Percentiles rank a stretch among this genome's conserved stretches.
Conservation (phyloP, 2,329 filamentous ascomycete species). For the Scytalidium lignicola region DNA sequence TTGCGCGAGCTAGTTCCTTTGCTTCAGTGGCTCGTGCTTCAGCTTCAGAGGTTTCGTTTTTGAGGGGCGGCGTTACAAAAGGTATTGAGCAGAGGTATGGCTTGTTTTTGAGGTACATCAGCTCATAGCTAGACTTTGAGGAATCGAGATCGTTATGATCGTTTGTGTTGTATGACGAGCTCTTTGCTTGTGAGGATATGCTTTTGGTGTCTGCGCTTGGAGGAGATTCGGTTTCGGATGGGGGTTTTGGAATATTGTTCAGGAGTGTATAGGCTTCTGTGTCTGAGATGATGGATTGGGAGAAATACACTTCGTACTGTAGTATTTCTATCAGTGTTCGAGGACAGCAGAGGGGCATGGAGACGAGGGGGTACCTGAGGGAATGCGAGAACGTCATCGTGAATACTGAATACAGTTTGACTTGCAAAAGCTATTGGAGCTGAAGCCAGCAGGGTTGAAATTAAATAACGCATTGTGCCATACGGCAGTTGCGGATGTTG, state of each 20-base stretch:
- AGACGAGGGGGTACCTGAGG: conserved; percentile 51
- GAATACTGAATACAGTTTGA: conserved; percentile 61
- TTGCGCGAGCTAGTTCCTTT: conserved; percentile 62
- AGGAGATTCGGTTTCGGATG: conserved; percentile 11
- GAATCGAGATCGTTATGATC: conserved; percentile 16
- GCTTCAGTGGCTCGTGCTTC: conserved; percentile 53
- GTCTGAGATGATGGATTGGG: conserved; percentile 55
- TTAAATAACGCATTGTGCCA: conserved; percentile 26
- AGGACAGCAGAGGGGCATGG: too few species aligned
- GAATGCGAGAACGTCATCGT: conserved; percentile 67
- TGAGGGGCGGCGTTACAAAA: conserved; percentile 39
- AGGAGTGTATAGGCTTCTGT: conserved; percentile 48
- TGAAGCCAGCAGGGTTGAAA: conserved; percentile 21
- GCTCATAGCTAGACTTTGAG: conserved; percentile 43
- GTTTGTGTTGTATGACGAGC: conserved; percentile 3
- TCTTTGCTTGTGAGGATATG: conserved; percentile 16
- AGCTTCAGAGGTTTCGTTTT: conserved; percentile 43
- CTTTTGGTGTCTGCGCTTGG: conserved; percentile 17
- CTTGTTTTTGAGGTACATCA: conserved; percentile 52
- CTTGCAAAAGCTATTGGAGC: conserved; percentile 39
- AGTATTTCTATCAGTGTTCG: conserved; percentile 6
- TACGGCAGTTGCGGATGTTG: conserved; percentile 22
- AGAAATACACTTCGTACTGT: conserved; percentile 61
- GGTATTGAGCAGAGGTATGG: conserved; percentile 65
- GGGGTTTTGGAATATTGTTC: conserved; percentile 19